Evolutionary conservation across 768 basidiomycete species (phyloP).

Genomic region (Russula griseocarnosa): DNA sequence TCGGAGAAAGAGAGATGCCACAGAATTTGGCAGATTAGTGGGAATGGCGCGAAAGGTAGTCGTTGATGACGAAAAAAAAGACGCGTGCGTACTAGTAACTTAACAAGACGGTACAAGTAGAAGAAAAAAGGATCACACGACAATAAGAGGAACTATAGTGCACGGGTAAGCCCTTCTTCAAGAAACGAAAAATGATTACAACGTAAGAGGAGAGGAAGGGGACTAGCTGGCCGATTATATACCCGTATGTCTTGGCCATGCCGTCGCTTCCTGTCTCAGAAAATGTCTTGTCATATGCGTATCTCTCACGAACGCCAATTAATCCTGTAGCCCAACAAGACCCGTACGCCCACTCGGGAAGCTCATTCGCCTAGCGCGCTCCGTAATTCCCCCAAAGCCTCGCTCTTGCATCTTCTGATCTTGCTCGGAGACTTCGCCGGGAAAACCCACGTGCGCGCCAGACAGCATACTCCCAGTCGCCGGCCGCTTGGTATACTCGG

Average conservation of each 20-base stretch:
- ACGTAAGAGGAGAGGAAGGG: neutral
- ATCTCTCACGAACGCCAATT: neutral
- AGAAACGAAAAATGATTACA: neutral
- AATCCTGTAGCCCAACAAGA: conserved; percentile 13
- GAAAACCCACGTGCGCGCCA: conserved; percentile 13
- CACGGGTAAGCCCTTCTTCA: conserved; percentile 3
- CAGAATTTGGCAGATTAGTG: neutral
- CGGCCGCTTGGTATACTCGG: conserved; percentile 49
- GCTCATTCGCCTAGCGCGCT: conserved; percentile 28
- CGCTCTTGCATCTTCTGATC: conserved; percentile 4
- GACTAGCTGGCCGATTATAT: neutral
- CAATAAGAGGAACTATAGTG: neutral
- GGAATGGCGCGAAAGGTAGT: neutral
- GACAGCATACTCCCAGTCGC: conserved; percentile 12
- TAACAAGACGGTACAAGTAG: conserved; percentile 6
- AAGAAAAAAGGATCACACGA: neutral
- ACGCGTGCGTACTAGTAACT: conserved; percentile 6
- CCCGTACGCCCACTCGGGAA: conserved; percentile 21
- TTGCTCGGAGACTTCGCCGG: neutral
- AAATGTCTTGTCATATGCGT: neutral
- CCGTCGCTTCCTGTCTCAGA: neutral
- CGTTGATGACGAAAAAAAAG: neutral
- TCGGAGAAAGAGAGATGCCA: neutral
- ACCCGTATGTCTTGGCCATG: neutral
- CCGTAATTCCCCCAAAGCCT: conserved; percentile 1